Percentiles rank a stretch among this genome's conserved stretches.
Evolutionary conservation across 2,329 filamentous ascomycete species (phyloP).

Genomic region (Didymella pomorum): DNA sequence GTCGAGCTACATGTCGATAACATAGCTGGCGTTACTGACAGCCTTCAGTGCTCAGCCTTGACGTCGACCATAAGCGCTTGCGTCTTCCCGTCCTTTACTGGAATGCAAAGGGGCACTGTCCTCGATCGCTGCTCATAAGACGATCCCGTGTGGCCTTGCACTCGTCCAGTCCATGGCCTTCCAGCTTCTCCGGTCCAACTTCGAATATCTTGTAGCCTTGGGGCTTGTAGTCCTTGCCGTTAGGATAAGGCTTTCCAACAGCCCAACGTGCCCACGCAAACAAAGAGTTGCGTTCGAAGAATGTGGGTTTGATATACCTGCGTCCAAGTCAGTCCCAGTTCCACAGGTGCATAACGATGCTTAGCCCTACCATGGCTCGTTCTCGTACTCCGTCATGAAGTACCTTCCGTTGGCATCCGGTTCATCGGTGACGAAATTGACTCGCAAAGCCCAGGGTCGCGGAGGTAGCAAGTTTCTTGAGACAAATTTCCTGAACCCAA

Average conservation of each 20-base stretch:
- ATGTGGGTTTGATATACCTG: constrained; percentile 38
- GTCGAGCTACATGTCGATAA: background rate
- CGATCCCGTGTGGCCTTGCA: constrained; percentile 35
- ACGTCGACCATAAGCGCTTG: background rate
- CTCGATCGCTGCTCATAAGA: constrained; percentile 36
- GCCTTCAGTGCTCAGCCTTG: background rate
- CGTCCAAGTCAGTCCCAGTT: constrained; percentile 2
- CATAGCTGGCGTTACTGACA: background rate
- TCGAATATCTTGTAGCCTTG: constrained; percentile 65
- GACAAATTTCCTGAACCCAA: constrained; percentile 63
- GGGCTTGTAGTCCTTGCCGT: constrained; percentile 63
- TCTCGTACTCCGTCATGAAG: constrained; percentile 28
- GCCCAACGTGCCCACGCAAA: constrained; percentile 51
- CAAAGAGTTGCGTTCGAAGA: constrained; percentile 28
- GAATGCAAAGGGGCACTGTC: constrained; percentile 44
- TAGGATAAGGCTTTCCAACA: constrained; percentile 70
- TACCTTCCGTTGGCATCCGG: constrained; percentile 57
- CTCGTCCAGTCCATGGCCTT: constrained; percentile 55
- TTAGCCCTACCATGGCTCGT: constrained; percentile 51
- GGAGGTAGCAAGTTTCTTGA: constrained; percentile 69
- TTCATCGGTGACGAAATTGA: constrained; percentile 52
- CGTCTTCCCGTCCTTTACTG: background rate
- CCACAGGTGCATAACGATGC: background rate
- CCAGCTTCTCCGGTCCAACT: constrained; percentile 66
- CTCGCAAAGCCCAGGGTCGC: constrained; percentile 51